A percentile compares a stretch with the other conserved stretches of the same genome.
phyloP scores from a whole-genome alignment of 176 grass and related monocot species.

The Avena insularis region DNA sequence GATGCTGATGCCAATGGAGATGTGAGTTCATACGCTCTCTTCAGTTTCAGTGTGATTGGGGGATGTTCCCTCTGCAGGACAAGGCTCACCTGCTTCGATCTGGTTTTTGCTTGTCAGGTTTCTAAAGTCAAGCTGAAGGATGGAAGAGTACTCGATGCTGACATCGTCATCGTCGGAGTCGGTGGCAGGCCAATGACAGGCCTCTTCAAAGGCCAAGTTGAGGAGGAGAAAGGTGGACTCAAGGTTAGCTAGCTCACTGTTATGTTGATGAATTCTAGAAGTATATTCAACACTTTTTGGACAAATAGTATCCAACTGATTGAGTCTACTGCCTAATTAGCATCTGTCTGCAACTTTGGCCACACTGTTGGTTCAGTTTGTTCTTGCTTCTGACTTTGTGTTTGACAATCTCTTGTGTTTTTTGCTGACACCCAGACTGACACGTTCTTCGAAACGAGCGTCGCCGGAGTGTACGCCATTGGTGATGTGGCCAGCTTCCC shows the following conservation, averaged over 20 bases:
- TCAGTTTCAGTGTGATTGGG: not conserved
- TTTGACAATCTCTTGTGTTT: not conserved
- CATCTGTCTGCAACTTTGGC: not conserved
- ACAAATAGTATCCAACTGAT: conserved; percentile 4
- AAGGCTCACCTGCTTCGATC: conserved; percentile 28
- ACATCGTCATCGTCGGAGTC: conserved; percentile 92
- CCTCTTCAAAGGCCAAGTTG: conserved; percentile 86
- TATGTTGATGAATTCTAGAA: not conserved
- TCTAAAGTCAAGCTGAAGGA: conserved; percentile 83
- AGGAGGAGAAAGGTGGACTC: conserved; percentile 90
- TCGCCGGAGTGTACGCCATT: conserved; percentile 83
- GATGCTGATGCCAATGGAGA: conserved; percentile 81
- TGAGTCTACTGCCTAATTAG: not conserved
- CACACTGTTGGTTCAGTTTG: not conserved
- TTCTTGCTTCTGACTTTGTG: not conserved
- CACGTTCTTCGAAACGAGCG: conserved; percentile 80
- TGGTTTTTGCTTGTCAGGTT: conserved; percentile 58
- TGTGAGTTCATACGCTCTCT: conserved; percentile 56
- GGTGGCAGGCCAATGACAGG: conserved; percentile 81
- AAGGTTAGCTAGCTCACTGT: conserved; percentile 60
- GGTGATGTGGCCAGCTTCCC: conserved; percentile 92
- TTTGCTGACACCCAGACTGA: conserved; percentile 59
- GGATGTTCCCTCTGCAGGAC: not conserved
- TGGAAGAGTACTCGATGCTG: conserved; percentile 74
- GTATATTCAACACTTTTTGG: not conserved